A percentile compares a stretch with the other conserved stretches of the same genome.
phyloP scores from a whole-genome alignment of 495 filamentous ascomycete genomes.

The Margaritispora aquatica region DNA sequence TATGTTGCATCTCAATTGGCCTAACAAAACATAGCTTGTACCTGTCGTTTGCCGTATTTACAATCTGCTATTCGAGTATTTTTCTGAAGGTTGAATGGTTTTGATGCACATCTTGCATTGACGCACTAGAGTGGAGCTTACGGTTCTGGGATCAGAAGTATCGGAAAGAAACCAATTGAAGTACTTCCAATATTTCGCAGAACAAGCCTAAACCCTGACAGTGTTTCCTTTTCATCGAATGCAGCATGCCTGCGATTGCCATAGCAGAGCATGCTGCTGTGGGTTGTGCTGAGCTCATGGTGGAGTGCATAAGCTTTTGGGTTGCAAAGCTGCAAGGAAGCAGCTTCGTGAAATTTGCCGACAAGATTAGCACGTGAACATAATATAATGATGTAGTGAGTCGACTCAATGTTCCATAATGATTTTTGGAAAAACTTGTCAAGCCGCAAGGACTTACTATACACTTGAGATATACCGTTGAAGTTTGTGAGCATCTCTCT shows the following conservation, averaged over 20 bases:
- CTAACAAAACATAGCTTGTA: too few relatives aligned
- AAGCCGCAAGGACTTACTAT: too few relatives aligned
- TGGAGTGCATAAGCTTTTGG: background rate
- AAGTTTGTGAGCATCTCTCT: too few relatives aligned
- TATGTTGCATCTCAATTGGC: too few relatives aligned
- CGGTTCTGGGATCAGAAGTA: background rate
- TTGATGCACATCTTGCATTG: conserved; percentile 3
- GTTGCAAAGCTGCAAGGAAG: background rate
- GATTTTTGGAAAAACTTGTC: too few relatives aligned
- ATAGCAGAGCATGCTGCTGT: too few relatives aligned
- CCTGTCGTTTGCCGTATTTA: too few relatives aligned
- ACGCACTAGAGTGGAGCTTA: background rate
- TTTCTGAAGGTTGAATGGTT: background rate
- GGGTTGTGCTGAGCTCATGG: background rate
- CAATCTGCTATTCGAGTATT: too few relatives aligned
- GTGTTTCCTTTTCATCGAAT: background rate
- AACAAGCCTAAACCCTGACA: background rate
- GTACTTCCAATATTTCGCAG: background rate
- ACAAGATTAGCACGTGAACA: background rate
- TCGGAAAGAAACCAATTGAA: background rate
- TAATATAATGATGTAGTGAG: too few relatives aligned
- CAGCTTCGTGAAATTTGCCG: background rate
- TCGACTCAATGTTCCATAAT: too few relatives aligned
- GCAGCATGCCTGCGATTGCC: too few relatives aligned
- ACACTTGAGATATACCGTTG: too few relatives aligned